phyloP scores from a whole-genome alignment of 2,329 filamentous ascomycete species.

The Hypoxylon sp. region DNA sequence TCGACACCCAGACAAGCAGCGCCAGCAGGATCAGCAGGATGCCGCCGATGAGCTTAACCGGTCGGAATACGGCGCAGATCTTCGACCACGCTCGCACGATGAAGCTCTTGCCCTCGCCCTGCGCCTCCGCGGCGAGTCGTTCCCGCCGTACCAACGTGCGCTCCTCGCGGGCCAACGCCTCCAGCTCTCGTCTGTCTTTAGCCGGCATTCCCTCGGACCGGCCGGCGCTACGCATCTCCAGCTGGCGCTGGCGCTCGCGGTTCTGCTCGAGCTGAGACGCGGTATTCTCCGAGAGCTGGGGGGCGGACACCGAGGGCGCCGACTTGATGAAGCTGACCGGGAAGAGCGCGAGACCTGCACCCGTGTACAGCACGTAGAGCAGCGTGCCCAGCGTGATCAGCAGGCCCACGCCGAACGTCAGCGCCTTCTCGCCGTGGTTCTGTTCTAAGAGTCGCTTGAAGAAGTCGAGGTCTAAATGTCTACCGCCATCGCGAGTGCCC shows the following conservation, averaged over 20 bases:
- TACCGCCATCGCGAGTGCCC: slow-evolving; percentile 71
- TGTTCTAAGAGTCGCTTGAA: slow-evolving; percentile 86
- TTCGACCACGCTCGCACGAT: slow-evolving; percentile 83
- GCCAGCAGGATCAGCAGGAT: slow-evolving; percentile 80
- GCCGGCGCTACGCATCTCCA: slow-evolving; percentile 86
- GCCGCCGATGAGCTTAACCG: slow-evolving; percentile 88
- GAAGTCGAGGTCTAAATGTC: slow-evolving; percentile 86
- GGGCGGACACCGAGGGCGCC: slow-evolving; percentile 85
- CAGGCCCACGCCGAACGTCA: slow-evolving; percentile 91
- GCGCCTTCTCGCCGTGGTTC: slow-evolving; percentile 90
- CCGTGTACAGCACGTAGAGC: slow-evolving; percentile 89
- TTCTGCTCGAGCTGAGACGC: slow-evolving; percentile 86
- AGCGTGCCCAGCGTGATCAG: slow-evolving; percentile 87
- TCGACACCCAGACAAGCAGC: slow-evolving; percentile 84
- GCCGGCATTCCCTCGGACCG: slow-evolving; percentile 79
- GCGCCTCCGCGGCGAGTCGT: slow-evolving; percentile 84
- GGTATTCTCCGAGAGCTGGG: slow-evolving; percentile 80
- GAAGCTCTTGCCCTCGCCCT: slow-evolving; percentile 79
- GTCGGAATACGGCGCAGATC: slow-evolving; percentile 83
- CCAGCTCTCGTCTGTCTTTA: slow-evolving; percentile 89
- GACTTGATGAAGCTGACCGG: slow-evolving; percentile 94
- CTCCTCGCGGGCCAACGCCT: slow-evolving; percentile 88
- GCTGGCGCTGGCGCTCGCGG: slow-evolving; percentile 88
- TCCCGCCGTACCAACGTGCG: slow-evolving; percentile 91
- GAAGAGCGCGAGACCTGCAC: slow-evolving; percentile 86